Evolutionary conservation across 441 rosid genomes (phyloP), one percentile per base, ranked within the genome.

Genomic region (Sinapis alba): DNA sequence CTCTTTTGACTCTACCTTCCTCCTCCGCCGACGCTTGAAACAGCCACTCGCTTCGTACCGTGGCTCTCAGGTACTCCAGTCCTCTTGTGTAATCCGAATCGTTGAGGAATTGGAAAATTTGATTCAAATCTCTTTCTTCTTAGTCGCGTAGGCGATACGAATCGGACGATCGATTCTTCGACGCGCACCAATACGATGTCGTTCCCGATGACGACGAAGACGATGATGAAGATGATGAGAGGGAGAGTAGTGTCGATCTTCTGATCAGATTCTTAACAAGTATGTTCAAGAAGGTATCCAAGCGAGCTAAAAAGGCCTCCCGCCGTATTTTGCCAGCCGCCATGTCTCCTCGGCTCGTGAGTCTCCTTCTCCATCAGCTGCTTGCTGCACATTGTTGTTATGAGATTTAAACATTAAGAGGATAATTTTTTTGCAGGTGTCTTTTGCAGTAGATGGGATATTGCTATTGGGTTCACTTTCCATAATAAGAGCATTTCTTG

Each of bases 381-480:
- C 38, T 1, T 12, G 38, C 38, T 8, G 56, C 38, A 30, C 60
- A 50, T 32, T 34, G 51, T n/a, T n/a, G n/a, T n/a, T n/a, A n/a
- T n/a, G n/a, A n/a, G n/a, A n/a, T n/a, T n/a, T n/a, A n/a, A n/a
- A 45, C 24, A 57, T 16, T 16, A 1, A 59, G n/a, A n/a, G n/a
- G n/a, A n/a, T n/a, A n/a, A n/a, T n/a, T n/a, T n/a, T n/a, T 16
- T 18, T 64, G 50, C 82, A 89, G 97, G 89, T 91, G 12, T 89
- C 88, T 19, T 93, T 91, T 83, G 94, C 86, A 19, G 93, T 91
- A 65, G 98, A 93, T 78, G 96, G 97, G 72, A 75, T 87, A 65
- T 83, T 93, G 77, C 69, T 91, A 15, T 71, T 93, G 75, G 88
- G 90, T 71, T 84, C 83, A 53, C 87, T 93, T 64, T 90, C 92